Evolutionary conservation across 495 filamentous ascomycete species (phyloP).

Genomic region (Penicillium chermesinum): DNA sequence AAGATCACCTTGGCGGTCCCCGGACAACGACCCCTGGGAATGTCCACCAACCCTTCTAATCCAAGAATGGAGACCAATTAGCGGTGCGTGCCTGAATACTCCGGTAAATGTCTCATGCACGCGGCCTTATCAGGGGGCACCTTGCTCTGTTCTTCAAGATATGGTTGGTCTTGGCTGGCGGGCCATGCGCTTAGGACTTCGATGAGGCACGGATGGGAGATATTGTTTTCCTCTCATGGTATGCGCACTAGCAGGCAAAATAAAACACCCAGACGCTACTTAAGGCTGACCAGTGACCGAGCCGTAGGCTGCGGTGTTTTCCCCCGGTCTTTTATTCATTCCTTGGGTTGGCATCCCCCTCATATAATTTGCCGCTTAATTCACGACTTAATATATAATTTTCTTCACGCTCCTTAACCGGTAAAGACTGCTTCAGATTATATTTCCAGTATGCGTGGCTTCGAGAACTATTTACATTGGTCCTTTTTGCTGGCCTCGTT

Average conservation of each 20-base stretch:
- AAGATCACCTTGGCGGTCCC: constrained; percentile 8
- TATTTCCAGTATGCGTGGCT: constrained; percentile 24
- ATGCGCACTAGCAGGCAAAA: constrained; percentile 14
- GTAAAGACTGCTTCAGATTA: constrained; percentile 4
- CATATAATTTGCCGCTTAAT: constrained; percentile 5
- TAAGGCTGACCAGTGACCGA: constrained; percentile 7
- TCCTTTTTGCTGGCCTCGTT: constrained; percentile 27
- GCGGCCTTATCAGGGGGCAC: neutral
- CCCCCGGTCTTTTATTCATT: constrained; percentile 7
- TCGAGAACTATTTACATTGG: constrained; percentile 21
- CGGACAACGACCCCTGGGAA: constrained; percentile 26
- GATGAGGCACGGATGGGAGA: constrained; percentile 5
- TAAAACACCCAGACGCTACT: constrained; percentile 15
- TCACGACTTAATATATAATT: constrained; percentile 3
- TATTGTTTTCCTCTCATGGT: constrained; percentile 15
- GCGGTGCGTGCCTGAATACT: neutral
- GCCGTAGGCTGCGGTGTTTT: neutral
- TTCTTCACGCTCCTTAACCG: neutral
- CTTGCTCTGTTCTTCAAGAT: neutral
- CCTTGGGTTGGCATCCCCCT: constrained; percentile 6
- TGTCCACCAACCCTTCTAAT: constrained; percentile 9
- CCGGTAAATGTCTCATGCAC: neutral
- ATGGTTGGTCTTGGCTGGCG: neutral
- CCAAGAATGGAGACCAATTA: constrained; percentile 11
- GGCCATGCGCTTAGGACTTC: constrained; percentile 12